These are phyloP conservation scores for Mycena latifolia DNA, from an alignment of 768 basidiomycete species.

Conservation along the genomic window DNA sequence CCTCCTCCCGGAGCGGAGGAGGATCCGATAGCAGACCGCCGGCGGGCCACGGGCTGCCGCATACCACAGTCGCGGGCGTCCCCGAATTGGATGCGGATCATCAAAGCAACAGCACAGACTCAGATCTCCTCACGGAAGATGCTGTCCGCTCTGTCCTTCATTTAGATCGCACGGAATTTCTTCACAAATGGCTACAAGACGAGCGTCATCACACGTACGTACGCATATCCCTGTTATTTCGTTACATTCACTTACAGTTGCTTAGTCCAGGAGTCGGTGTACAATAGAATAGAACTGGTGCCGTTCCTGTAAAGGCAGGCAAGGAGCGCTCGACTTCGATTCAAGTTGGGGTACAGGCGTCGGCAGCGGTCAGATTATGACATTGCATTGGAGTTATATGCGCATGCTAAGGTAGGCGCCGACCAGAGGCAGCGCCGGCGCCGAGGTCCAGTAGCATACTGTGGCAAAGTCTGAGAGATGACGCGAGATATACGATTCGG, in stretches of 20 bases:
- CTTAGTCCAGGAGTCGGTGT: background rate
- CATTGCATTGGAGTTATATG: no score
- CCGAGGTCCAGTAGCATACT: no score
- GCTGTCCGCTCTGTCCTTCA: slow-evolving; percentile 12
- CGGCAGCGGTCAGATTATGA: no score
- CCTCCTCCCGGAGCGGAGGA: background rate
- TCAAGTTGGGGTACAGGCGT: no score
- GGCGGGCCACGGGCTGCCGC: slow-evolving; percentile 6
- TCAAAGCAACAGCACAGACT: slow-evolving; percentile 4
- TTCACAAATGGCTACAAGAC: slow-evolving; percentile 21
- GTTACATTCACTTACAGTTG: background rate
- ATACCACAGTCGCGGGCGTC: background rate
- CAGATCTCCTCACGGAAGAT: slow-evolving; percentile 19
- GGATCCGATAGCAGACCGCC: background rate
- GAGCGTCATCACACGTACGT: slow-evolving; percentile 7
- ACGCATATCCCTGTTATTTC: background rate
- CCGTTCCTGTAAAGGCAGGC: no score
- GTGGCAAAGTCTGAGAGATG: no score
- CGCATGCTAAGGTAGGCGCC: no score
- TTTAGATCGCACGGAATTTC: slow-evolving; percentile 9
- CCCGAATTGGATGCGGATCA: slow-evolving; percentile 16
- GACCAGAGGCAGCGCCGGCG: no score
- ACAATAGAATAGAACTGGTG: background rate
- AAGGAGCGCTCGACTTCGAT: no score
- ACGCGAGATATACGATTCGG: no score